These are phyloP conservation scores for Jatropha podagrica DNA, from an alignment of 441 rosid genomes.

Conservation along the genomic window DNA sequence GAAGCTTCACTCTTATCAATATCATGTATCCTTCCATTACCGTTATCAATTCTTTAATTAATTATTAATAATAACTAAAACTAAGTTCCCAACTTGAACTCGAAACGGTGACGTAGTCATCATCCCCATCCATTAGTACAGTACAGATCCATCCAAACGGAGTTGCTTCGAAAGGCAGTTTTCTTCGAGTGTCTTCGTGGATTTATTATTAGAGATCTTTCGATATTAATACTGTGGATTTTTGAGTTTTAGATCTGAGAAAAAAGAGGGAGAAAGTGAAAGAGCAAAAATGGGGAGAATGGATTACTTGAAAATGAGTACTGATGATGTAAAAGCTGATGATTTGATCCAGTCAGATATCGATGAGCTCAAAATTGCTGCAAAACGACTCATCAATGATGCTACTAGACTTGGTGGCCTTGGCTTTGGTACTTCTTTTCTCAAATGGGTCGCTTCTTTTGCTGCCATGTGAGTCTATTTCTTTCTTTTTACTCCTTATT, in stretches of 20 bases:
- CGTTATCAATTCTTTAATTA: not conserved
- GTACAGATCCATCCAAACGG: not conserved
- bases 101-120: not conserved
- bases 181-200: not conserved
- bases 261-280: not conserved
- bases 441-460: conserved; percentile 70
- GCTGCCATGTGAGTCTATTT: conserved; percentile 61
- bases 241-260: conserved; percentile 17
- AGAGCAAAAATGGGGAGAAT: conserved; percentile 47
- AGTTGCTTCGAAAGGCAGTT: not conserved
- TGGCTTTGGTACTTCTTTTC: conserved; percentile 66
- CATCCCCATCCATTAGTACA: not conserved
- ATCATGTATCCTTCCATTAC: not conserved
- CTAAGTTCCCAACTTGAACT: conserved; percentile 1
- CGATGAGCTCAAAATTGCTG: conserved; percentile 52
- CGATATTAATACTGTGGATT: not conserved
- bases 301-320: conserved; percentile 62
- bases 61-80: not conserved
- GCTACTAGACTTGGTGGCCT: conserved; percentile 56
- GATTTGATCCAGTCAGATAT: conserved; percentile 50
- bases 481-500: not conserved
- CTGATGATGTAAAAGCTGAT: conserved; percentile 42
- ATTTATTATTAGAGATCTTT: too few relatives aligned
- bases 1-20: not conserved
- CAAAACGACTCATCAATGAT: conserved; percentile 45